Base-by-base conservation (phyloP, 2,329 filamentous ascomycete species). In the Metarhizium brunneum region DNA sequence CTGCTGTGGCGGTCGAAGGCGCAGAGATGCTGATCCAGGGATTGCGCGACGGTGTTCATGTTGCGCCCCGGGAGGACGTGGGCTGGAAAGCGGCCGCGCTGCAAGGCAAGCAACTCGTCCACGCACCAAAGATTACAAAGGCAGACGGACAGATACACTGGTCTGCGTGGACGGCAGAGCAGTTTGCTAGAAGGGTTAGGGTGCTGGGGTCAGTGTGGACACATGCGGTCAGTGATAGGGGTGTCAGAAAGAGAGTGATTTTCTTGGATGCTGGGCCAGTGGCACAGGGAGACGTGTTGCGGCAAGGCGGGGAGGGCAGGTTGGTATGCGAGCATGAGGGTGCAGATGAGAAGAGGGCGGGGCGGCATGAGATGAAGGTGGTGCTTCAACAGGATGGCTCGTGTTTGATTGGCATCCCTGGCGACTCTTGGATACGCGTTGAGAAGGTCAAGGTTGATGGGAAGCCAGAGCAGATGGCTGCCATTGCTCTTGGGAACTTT, bases 81-180 rank as follows among this genome's bases (percentile, higher is more conserved):
- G 66, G 66, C 32, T 58, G 56, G 56, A 55, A 54, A 32, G 56
- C 56, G 5, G 54, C 40, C 8, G 58, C 60, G 25, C 57, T 56
- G 20, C 63, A 54, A 53, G 67, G 35, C 6, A 29, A 50, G 30
- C 50, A 49, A 13, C 62, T 69, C 2, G 56, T 54, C 30, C 80
- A 86, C 63, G 92, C 92, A 1, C 81, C 83, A 1, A 96, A 96
- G 66, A 82, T 96, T 57, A 81, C 71, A 1, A 80, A 85, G 55
- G 70, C 76, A 6, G 83, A 92, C 62, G 73, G 76, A 2, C 79
- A 83, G 57, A 70, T 95, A 7, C 71, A 84, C 58, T 90, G 86
- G 78, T 48, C 47, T 0, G 49, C 60, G 3, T 83, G 82, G 76
- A 72, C 72, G 0, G 71, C 76, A n/a, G 69, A 74, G 3, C 76